These are phyloP conservation scores for Coprinellus micaceus DNA, from an alignment of 768 basidiomycete species.

Conservation along the genomic window DNA sequence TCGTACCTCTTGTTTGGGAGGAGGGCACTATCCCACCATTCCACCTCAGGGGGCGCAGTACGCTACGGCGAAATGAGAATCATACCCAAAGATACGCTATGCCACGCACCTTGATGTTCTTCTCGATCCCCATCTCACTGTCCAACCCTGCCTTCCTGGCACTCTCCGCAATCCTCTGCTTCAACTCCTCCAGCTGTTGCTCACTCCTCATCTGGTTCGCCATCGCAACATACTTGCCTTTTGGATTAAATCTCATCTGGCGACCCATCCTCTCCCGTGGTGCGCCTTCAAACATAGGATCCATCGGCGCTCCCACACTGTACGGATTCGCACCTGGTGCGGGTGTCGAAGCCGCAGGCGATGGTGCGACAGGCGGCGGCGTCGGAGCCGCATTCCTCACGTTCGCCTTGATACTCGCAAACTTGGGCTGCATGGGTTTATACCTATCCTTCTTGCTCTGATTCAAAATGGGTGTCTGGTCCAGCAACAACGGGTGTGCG, in stretches of 20 bases:
- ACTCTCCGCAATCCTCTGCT: constrained; percentile 89
- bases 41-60: constrained; percentile 80
- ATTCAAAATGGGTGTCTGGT: constrained; percentile 52
- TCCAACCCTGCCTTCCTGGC: constrained; percentile 93
- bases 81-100: neutral
- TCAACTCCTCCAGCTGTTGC: constrained; percentile 82
- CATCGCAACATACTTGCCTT: constrained; percentile 84
- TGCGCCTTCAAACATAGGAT: constrained; percentile 63
- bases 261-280: constrained; percentile 69
- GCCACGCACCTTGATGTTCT: constrained; percentile 71
- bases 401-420: constrained; percentile 92
- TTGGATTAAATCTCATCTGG: constrained; percentile 81
- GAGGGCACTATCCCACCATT: constrained; percentile 96
- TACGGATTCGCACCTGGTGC: constrained; percentile 67
- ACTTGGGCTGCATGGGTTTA: constrained; percentile 99
- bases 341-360: constrained; percentile 29
- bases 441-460: constrained; percentile 89
- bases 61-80: constrained; percentile 42
- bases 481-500: constrained; percentile 81
- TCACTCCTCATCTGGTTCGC: constrained; percentile 72
- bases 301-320: constrained; percentile 46
- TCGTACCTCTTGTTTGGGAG: constrained; percentile 78
- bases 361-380: constrained; percentile 35
- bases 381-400: constrained; percentile 68
- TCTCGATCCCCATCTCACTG: constrained; percentile 88